phyloP scores from a whole-genome alignment of 352 stramenopile species.

The Pythium folliculosum region DNA sequence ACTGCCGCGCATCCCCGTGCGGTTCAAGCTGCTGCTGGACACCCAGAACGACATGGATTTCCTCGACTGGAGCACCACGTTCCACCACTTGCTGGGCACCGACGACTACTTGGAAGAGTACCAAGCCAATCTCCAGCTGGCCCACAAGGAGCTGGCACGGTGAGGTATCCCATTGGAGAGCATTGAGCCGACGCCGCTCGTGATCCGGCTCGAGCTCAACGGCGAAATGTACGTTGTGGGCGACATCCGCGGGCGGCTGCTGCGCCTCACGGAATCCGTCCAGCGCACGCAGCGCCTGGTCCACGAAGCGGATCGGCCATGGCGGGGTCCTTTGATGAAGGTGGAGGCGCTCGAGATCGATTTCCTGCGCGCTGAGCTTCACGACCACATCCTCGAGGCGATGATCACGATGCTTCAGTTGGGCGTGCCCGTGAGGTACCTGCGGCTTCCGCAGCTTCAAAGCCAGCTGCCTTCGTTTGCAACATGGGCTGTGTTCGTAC shows the following conservation, averaged over 20 bases:
- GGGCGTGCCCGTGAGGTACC: slow-evolving; percentile 1
- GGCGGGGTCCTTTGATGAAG: not conserved
- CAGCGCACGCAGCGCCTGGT: not conserved
- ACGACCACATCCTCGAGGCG: slow-evolving; percentile 7
- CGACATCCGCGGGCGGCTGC: not conserved
- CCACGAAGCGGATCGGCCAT: not conserved
- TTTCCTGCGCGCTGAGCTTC: not conserved
- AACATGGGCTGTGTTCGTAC: not conserved
- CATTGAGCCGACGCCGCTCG: not conserved
- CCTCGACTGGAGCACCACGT: not conserved
- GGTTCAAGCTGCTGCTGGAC: not conserved
- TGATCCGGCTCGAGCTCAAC: not conserved
- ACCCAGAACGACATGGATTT: slow-evolving; percentile 1
- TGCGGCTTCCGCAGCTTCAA: not conserved
- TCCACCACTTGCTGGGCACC: slow-evolving; percentile 1
- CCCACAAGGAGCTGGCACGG: not conserved
- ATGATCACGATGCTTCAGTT: not conserved
- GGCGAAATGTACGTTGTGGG: not conserved
- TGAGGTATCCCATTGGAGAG: not conserved
- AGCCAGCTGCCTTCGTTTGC: not conserved
- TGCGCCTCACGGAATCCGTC: not conserved
- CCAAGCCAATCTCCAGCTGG: not conserved
- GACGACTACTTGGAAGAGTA: not conserved
- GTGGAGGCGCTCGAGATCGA: not conserved
- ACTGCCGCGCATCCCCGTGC: not conserved